These are phyloP conservation scores for Tolypocladium tropicale DNA, from an alignment of 2,329 filamentous ascomycete genomes.

Conservation along the genomic window DNA sequence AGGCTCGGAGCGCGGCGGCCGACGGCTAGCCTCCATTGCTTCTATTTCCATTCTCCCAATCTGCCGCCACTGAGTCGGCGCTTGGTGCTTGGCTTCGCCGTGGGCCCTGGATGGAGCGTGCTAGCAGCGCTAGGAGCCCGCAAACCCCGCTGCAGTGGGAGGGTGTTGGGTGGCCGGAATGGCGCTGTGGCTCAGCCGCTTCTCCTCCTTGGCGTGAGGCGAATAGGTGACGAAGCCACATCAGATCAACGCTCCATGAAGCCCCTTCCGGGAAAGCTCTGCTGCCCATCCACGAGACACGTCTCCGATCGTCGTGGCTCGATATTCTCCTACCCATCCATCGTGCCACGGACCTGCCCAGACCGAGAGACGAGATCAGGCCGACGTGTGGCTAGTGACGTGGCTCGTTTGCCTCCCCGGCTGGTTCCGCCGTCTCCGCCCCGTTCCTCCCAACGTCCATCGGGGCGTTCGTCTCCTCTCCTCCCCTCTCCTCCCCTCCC, in stretches of 20 bases:
- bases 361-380: neutral
- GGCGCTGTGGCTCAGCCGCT: neutral
- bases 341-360: conserved; percentile 2
- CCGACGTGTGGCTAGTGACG: conserved; percentile 9
- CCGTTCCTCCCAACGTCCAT: neutral
- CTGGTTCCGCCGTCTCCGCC: neutral
- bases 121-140: too few relatives aligned
- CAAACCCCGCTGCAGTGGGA: too few relatives aligned
- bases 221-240: conserved; percentile 2
- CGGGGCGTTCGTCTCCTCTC: neutral
- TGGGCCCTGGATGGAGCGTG: neutral
- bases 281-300: neutral
- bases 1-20: too few relatives aligned
- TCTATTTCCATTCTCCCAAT: neutral
- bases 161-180: neutral
- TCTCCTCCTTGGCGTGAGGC: neutral
- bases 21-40: too few relatives aligned
- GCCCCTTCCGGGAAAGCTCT: neutral
- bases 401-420: conserved; percentile 7
- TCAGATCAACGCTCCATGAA: neutral
- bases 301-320: neutral
- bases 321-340: neutral
- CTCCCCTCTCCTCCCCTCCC: neutral
- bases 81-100: neutral
- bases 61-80: neutral